Percentiles rank a stretch among this genome's conserved stretches.
Evolutionary conservation across 768 basidiomycete species (phyloP).

Genomic region (Amyloporia xantha): DNA sequence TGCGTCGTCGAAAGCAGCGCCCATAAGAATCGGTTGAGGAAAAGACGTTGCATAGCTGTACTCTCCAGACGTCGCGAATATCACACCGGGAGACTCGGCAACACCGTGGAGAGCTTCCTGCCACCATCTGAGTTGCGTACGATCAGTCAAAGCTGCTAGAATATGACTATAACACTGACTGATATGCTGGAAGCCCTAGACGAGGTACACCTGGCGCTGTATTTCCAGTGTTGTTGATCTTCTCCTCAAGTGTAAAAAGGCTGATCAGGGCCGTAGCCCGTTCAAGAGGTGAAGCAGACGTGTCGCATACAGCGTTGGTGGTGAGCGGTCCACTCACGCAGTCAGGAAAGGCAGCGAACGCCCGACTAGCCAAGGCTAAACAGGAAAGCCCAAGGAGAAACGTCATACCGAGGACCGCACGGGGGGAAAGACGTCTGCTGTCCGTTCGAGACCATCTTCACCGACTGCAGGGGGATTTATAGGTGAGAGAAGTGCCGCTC

Average conservation of each 20-base stretch:
- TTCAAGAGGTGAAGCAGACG: conserved; percentile 34
- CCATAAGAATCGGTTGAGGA: conserved; percentile 48
- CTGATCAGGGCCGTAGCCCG: conserved; percentile 45
- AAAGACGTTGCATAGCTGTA: conserved; percentile 56
- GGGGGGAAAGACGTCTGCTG: not conserved
- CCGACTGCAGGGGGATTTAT: not conserved
- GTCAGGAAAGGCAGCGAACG: conserved; percentile 34
- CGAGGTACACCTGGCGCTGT: conserved; percentile 44
- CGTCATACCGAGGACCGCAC: not conserved
- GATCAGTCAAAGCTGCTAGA: not conserved
- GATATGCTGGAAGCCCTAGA: conserved; percentile 48
- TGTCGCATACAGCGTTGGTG: conserved; percentile 42
- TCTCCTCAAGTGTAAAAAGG: conserved; percentile 44
- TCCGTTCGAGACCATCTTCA: not conserved
- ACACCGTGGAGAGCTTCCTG: conserved; percentile 39
- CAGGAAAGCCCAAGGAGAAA: conserved; percentile 1
- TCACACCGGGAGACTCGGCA: conserved; percentile 44
- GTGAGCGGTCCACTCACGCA: conserved; percentile 41
- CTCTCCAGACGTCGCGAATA: conserved; percentile 40
- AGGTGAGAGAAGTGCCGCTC: conserved; percentile 16
- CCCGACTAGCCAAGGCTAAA: not conserved
- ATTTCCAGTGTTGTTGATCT: conserved; percentile 46
- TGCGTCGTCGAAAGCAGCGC: conserved; percentile 49
- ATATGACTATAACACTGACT: conserved; percentile 29
- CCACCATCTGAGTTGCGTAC: conserved; percentile 2